These are phyloP conservation scores for Stylosanthes scabra DNA, from an alignment of 331 rosid genomes.

Conservation along the genomic window DNA sequence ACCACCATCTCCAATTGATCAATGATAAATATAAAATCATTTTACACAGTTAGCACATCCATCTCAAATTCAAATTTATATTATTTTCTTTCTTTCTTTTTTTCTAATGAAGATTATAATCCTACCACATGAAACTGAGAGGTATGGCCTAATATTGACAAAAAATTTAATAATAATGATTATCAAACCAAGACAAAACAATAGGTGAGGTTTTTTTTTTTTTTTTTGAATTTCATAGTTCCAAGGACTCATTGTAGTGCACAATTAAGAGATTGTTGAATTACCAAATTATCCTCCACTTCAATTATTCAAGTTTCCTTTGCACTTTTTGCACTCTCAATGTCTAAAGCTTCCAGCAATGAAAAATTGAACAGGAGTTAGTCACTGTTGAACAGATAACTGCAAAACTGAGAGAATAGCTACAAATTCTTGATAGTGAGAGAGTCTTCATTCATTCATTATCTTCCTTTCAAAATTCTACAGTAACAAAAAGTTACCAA, in stretches of 20 bases:
- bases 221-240: conserved; percentile 19
- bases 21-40: conserved; percentile 10
- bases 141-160: conserved; percentile 15
- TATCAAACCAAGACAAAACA: conserved; percentile 17
- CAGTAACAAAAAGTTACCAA: neutral
- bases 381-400: conserved; percentile 23
- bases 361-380: conserved; percentile 32
- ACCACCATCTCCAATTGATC: conserved; percentile 16
- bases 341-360: conserved; percentile 20
- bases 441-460: conserved; percentile 8
- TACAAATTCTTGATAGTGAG: conserved; percentile 32
- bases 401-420: conserved; percentile 27
- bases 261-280: neutral
- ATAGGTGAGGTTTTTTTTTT: neutral
- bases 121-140: conserved; percentile 15
- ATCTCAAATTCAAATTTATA: neutral
- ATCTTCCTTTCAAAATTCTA: conserved; percentile 7
- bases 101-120: conserved; percentile 34
- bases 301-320: conserved; percentile 45
- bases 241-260: conserved; percentile 12
- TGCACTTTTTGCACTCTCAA: conserved; percentile 33
- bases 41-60: too few species aligned
- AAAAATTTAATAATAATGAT: neutral
- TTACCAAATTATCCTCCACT: conserved; percentile 40
- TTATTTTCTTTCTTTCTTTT: conserved; percentile 1